Percentiles rank a stretch among this genome's conserved stretches.
These are phyloP conservation scores for Wickerhamomyces tratensis DNA, from an alignment of 805 yeast species.

Conservation along the genomic window DNA sequence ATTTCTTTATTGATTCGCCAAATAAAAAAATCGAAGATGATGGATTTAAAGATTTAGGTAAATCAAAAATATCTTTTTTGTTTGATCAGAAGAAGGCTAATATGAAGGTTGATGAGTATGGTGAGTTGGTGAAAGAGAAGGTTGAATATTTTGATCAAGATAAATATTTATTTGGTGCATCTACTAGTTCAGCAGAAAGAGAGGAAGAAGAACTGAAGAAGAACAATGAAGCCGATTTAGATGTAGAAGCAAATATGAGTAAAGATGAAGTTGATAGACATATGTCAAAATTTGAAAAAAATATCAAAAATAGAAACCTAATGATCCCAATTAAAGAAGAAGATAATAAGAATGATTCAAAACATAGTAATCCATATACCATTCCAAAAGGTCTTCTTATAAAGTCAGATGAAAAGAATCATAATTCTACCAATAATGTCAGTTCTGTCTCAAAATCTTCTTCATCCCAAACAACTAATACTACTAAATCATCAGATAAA, in stretches of 20 bases:
- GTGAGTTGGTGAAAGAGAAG: neutral
- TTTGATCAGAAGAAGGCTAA: neutral
- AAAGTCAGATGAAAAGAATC: neutral
- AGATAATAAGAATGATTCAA: neutral
- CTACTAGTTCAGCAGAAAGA: neutral
- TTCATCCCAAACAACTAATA: no score
- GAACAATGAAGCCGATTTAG: no score
- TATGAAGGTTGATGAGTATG: neutral
- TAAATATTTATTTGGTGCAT: neutral
- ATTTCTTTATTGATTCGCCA: neutral
- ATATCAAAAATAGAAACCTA: neutral
- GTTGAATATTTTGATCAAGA: conserved; percentile 1
- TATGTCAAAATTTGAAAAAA: neutral
- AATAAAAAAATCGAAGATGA: neutral
- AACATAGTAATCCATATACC: neutral
- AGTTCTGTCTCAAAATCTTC: no score
- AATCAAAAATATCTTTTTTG: neutral
- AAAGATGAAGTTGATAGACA: neutral
- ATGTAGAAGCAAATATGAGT: neutral
- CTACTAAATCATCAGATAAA: no score
- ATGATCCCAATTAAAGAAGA: neutral
- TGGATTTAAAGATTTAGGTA: neutral
- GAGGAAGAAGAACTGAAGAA: neutral
- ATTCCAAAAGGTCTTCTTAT: neutral
- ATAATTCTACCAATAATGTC: no score